These are phyloP conservation scores for Starmerella powellii DNA, from an alignment of 805 yeast species.

Conservation along the genomic window DNA sequence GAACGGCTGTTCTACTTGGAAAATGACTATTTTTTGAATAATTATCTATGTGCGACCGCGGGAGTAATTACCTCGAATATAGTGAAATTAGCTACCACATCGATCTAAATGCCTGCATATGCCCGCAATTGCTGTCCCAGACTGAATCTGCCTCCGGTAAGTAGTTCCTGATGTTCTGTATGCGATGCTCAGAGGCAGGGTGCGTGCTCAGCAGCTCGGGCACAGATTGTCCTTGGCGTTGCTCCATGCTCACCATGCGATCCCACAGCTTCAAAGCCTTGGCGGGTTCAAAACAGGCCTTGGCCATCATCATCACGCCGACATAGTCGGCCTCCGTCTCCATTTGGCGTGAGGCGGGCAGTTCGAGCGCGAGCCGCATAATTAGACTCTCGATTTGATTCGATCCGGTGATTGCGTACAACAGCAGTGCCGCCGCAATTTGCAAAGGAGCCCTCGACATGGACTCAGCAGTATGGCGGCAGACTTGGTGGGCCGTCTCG, in stretches of 20 bases:
- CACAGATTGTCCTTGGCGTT: slow-evolving; percentile 26
- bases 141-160: slow-evolving; percentile 32
- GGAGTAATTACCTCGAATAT: not conserved
- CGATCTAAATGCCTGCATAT: slow-evolving; percentile 2
- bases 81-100: not conserved
- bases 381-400: slow-evolving; percentile 42
- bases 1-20: too few species aligned
- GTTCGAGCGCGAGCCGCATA: slow-evolving; percentile 43
- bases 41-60: not conserved
- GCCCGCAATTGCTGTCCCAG: slow-evolving; percentile 6
- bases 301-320: slow-evolving; percentile 82
- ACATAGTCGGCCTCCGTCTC: slow-evolving; percentile 94
- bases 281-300: slow-evolving; percentile 72
- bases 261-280: slow-evolving; percentile 72
- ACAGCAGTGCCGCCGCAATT: slow-evolving; percentile 38
- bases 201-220: slow-evolving; percentile 76
- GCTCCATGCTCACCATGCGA: slow-evolving; percentile 53
- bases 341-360: slow-evolving; percentile 87
- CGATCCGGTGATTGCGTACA: slow-evolving; percentile 54
- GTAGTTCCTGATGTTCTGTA: slow-evolving; percentile 57
- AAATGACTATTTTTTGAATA: too few species aligned
- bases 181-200: slow-evolving; percentile 70
- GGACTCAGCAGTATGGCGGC: slow-evolving; percentile 81
- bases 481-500: slow-evolving; percentile 88
- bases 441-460: slow-evolving; percentile 66